Base-by-base conservation (phyloP, 441 rosid genomes). In the Aquilaria agallochum region DNA sequence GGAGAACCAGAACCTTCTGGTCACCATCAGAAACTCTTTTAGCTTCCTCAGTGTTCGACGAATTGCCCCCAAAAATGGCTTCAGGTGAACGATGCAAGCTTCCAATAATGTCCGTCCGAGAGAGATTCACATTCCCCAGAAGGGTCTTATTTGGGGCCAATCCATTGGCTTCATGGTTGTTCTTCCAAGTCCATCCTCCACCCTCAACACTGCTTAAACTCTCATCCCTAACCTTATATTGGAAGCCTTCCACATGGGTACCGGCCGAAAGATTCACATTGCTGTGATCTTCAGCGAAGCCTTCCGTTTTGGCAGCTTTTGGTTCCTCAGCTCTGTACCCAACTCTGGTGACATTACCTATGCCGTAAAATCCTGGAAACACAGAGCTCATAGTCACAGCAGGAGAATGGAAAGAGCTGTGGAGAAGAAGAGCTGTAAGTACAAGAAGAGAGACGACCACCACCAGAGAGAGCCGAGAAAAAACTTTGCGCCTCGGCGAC, bases 381-480 rank as follows among this genome's bases (percentile, higher is more conserved):
- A 83, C 60, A 65, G 85, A 81, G 40, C 27, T 20, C 27, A 20
- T 20, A 20, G 81, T 51, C 55, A 72, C 74, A 12, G 69, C 50
- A 27, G 91, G 86, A 5, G 72, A 65, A 40, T 50, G 76, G 32
- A 84, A 50, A 0, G 90, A 73, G 68, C 69, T 78, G 46, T 59
- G 60, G 30, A 80, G 73, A 27, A 79, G 67, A 60, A 87, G 71
- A 58, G 80, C 66, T 4, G 82, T 72, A 27, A 88, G 56, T 36
- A 83, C 30, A 64, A 80, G 44, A 42, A 86, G 62, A 36, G 85
- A 76, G 59, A 77, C 84, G 3, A 71, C 73, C 31, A 84, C 55
- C 59, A 87, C 83, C 55, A 85, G 65, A 50, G 78, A 72, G 65
- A 80, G 75, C 58, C 88, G 79, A 32, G 84, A 76, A 40, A 82